Evolutionary conservation across 129 eudicot genomes (phyloP).

Genomic region (Chrysanthemum seticuspe): DNA sequence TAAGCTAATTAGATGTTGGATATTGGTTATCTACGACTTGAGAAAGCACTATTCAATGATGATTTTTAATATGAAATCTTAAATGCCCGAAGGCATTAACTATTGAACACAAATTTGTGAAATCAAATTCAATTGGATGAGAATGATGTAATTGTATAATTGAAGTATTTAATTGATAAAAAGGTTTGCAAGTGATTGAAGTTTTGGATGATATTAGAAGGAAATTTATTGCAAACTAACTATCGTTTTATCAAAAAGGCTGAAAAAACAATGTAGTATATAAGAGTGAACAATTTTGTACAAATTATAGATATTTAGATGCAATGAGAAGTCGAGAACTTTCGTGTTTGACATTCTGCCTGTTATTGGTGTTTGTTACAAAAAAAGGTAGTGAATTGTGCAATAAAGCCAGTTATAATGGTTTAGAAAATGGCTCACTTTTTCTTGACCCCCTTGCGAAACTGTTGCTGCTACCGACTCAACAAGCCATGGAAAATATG

Average conservation of each 20-base stretch:
- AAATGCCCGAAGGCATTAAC: too few species aligned
- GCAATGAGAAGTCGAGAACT: neutral
- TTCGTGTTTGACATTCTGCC: neutral
- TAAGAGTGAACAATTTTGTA: neutral
- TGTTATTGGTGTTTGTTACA: neutral
- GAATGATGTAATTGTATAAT: neutral
- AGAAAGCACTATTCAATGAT: too few species aligned
- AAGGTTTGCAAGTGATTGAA: neutral
- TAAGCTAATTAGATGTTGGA: too few species aligned
- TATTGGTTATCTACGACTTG: too few species aligned
- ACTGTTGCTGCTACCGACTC: too few species aligned
- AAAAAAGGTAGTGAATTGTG: neutral
- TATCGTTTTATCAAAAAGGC: too few species aligned
- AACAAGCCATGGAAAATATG: too few species aligned
- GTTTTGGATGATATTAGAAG: neutral
- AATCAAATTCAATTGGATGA: constrained; percentile 9
- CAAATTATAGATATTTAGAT: neutral
- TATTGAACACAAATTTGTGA: neutral
- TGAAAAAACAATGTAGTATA: neutral
- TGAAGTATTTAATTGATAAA: neutral
- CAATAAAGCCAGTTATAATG: too few species aligned
- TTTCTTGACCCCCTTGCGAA: neutral
- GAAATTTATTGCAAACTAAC: neutral
- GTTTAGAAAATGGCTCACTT: neutral
- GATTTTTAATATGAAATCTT: too few species aligned